These are phyloP conservation scores for Lunularia cruciata DNA, from an alignment of 225 moss, liverwort and hornwort species.

Conservation along the genomic window DNA sequence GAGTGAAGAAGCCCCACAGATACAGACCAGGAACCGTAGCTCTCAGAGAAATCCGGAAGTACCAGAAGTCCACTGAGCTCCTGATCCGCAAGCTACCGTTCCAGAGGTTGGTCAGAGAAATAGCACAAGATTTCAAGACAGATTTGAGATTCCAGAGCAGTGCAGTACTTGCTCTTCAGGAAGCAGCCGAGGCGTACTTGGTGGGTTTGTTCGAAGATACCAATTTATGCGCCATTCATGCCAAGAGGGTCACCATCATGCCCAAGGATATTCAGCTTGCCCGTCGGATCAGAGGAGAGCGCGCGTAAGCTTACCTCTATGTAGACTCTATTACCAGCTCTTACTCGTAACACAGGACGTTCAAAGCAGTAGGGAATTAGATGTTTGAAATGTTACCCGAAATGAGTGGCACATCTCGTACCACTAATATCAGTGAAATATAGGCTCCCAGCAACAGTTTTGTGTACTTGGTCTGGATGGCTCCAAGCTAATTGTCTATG, in stretches of 20 bases:
- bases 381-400: too few species aligned
- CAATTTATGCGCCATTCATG: conserved; percentile 31
- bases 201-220: conserved; percentile 30
- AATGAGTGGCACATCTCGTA: too few species aligned
- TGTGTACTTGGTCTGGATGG: too few species aligned
- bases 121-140: conserved; percentile 35
- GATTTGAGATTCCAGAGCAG: conserved; percentile 30
- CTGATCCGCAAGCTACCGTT: conserved; percentile 27
- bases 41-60: conserved; percentile 25
- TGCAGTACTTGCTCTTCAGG: conserved; percentile 28
- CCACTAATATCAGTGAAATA: too few species aligned
- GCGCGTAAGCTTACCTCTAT: too few species aligned
- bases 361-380: too few species aligned
- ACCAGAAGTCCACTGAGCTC: conserved; percentile 31
- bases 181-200: conserved; percentile 26
- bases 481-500: too few species aligned
- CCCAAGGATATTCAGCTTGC: conserved; percentile 38
- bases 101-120: conserved; percentile 28
- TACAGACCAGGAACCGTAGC: conserved; percentile 29
- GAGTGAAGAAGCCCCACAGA: conserved; percentile 24
- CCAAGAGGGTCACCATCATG: conserved; percentile 39
- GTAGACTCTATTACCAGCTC: too few species aligned
- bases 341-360: too few species aligned
- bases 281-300: conserved; percentile 34
- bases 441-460: too few species aligned